These are phyloP conservation scores for Fusarium azukiicola DNA, from an alignment of 2,329 filamentous ascomycete genomes.

Conservation along the genomic window DNA sequence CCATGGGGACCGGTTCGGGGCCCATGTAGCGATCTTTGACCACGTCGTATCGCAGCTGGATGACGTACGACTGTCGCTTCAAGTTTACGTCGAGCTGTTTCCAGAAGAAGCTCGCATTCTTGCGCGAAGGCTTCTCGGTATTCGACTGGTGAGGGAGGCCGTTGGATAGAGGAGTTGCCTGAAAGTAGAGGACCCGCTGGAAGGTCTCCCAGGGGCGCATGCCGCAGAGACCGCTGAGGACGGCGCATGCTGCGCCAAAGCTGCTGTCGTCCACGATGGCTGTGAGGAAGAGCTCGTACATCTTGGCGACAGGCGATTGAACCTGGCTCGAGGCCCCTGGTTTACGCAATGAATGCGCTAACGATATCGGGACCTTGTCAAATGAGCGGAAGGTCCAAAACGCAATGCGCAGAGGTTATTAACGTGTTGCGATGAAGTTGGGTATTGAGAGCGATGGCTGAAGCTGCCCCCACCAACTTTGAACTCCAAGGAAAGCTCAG, in stretches of 20 bases:
- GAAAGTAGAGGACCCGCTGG: conserved; percentile 76
- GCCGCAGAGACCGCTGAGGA: conserved; percentile 78
- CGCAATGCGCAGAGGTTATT: background rate
- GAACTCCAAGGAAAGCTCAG: conserved; percentile 24
- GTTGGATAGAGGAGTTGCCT: conserved; percentile 68
- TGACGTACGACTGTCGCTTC: conserved; percentile 76
- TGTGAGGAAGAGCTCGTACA: conserved; percentile 80
- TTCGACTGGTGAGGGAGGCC: conserved; percentile 69
- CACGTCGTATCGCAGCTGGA: conserved; percentile 78
- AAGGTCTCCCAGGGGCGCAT: conserved; percentile 74
- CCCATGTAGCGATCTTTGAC: conserved; percentile 71
- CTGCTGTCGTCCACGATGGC: conserved; percentile 73
- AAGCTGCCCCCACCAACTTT: conserved; percentile 26
- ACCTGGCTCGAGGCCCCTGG: background rate
- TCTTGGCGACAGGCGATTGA: background rate
- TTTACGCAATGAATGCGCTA: background rate
- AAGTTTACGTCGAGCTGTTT: conserved; percentile 76
- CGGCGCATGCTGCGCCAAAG: conserved; percentile 70
- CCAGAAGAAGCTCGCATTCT: conserved; percentile 69
- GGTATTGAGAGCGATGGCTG: conserved; percentile 7
- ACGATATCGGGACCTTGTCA: background rate
- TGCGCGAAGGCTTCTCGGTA: conserved; percentile 63
- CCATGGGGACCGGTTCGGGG: conserved; percentile 54
- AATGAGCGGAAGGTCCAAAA: background rate
- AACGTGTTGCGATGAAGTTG: background rate